A percentile compares a stretch with the other conserved stretches of the same genome.
These are phyloP conservation scores for Xerocomus spinulosus DNA, from an alignment of 768 basidiomycete genomes.

Conservation along the genomic window DNA sequence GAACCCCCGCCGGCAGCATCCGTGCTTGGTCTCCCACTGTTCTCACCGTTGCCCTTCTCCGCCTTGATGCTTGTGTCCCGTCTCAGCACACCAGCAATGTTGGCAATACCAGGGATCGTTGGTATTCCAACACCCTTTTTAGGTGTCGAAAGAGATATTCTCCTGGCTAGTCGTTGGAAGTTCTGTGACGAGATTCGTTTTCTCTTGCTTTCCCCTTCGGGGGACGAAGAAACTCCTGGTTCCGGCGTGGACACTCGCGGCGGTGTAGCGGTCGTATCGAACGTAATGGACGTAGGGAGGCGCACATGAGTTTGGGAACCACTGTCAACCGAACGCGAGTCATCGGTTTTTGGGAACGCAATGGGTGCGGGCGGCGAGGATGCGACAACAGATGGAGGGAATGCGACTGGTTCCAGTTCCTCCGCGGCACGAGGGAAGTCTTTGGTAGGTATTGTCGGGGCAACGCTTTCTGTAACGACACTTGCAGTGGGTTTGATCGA, in stretches of 20 bases:
- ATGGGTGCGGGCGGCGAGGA: constrained; percentile 33
- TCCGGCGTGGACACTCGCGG: constrained; percentile 71
- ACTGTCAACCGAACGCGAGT: constrained; percentile 27
- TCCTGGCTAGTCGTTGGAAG: constrained; percentile 74
- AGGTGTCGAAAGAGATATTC: constrained; percentile 61
- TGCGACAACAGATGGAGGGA: constrained; percentile 16
- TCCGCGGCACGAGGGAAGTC: constrained; percentile 27
- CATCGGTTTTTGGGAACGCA: constrained; percentile 41
- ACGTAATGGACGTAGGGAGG: constrained; percentile 47
- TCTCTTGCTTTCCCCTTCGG: constrained; percentile 69
- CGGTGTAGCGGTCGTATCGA: constrained; percentile 55
- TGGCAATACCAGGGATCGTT: constrained; percentile 31
- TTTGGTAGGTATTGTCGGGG: constrained; percentile 27
- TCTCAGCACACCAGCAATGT: constrained; percentile 28
- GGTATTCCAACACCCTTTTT: constrained; percentile 51
- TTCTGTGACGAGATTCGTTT: constrained; percentile 83
- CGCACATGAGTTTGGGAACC: constrained; percentile 25
- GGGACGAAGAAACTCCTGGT: constrained; percentile 54
- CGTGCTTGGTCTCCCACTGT: constrained; percentile 10
- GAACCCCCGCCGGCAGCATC: constrained; percentile 19
- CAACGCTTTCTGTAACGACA: constrained; percentile 19
- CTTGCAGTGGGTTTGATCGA: constrained; percentile 24
- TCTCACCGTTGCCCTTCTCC: constrained; percentile 37
- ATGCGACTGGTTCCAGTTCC: constrained; percentile 6
- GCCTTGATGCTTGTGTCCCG: constrained; percentile 34